Evolutionary conservation across 2,329 filamentous ascomycete species (phyloP).

Genomic region (Nakataea oryzae): DNA sequence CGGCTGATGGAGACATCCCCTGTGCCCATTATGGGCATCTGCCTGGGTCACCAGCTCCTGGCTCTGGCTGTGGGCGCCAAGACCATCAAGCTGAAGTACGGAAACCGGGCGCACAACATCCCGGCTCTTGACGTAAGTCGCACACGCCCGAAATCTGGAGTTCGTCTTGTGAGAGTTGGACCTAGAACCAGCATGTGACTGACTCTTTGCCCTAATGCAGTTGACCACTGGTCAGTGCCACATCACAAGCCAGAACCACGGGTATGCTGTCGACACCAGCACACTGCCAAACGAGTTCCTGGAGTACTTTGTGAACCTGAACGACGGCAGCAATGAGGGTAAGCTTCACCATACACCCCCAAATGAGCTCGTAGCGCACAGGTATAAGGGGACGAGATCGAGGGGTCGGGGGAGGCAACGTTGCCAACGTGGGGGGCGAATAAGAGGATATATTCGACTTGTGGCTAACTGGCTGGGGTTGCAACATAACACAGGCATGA

Average conservation of each 20-base stretch:
- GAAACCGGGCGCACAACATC: conserved; percentile 98
- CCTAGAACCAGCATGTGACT: background rate
- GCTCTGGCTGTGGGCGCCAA: conserved; percentile 79
- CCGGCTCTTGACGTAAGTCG: conserved; percentile 61
- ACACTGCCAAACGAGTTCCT: conserved; percentile 83
- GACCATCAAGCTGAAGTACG: conserved; percentile 98
- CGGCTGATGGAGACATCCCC: conserved; percentile 86
- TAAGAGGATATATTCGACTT: background rate
- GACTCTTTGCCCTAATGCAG: conserved; percentile 1
- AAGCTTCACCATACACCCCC: conserved; percentile 10
- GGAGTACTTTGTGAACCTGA: conserved; percentile 97
- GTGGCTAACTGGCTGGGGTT: background rate
- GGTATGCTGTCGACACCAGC: conserved; percentile 82
- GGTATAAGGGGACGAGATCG: background rate
- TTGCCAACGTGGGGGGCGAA: background rate
- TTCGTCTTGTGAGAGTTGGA: background rate
- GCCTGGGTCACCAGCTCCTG: conserved; percentile 91
- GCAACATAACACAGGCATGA: conserved; percentile 50
- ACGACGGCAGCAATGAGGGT: conserved; percentile 94
- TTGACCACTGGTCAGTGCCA: conserved; percentile 94
- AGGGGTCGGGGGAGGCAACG: background rate
- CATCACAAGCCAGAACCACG: conserved; percentile 97
- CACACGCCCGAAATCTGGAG: background rate
- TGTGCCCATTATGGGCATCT: conserved; percentile 94
- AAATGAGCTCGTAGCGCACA: background rate